Conservation (phyloP, 768 basidiomycete genomes). For the Termitomyces sp. region DNA sequence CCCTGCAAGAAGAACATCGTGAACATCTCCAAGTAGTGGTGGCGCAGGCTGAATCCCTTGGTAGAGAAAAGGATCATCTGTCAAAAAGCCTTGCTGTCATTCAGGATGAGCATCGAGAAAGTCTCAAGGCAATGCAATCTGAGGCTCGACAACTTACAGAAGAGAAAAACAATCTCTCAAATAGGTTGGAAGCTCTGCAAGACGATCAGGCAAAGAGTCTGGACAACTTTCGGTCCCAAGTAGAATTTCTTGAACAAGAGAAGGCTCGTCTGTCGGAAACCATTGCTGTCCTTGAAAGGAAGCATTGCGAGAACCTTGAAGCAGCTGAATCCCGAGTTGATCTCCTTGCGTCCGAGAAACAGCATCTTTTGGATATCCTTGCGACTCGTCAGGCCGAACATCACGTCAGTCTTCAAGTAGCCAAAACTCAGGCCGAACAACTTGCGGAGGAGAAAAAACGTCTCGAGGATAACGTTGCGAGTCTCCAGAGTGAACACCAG, state of each 20-base stretch:
- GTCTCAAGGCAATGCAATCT: neutral
- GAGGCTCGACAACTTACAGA: neutral
- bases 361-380: constrained; percentile 3
- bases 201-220: constrained; percentile 1
- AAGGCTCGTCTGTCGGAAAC: constrained; percentile 4
- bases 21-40: neutral
- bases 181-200: neutral
- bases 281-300: constrained; percentile 1
- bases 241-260: constrained; percentile 3
- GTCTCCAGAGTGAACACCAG: constrained; percentile 7
- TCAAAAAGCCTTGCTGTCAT: neutral
- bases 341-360: constrained; percentile 2
- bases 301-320: constrained; percentile 4
- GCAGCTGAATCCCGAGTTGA: neutral
- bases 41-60: constrained; percentile 2
- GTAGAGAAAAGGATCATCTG: constrained; percentile 7
- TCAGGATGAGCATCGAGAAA: constrained; percentile 10
- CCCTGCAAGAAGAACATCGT: constrained; percentile 4
- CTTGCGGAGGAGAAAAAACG: constrained; percentile 4
- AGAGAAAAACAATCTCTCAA: constrained; percentile 3
- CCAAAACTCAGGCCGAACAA: neutral
- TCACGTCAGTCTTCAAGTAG: constrained; percentile 1
- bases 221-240: constrained; percentile 3
- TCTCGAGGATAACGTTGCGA: neutral
- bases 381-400: constrained; percentile 3